Percentiles rank a stretch among this genome's conserved stretches.
phyloP scores from a whole-genome alignment of 805 yeast species.

The Candida nitratophila region DNA sequence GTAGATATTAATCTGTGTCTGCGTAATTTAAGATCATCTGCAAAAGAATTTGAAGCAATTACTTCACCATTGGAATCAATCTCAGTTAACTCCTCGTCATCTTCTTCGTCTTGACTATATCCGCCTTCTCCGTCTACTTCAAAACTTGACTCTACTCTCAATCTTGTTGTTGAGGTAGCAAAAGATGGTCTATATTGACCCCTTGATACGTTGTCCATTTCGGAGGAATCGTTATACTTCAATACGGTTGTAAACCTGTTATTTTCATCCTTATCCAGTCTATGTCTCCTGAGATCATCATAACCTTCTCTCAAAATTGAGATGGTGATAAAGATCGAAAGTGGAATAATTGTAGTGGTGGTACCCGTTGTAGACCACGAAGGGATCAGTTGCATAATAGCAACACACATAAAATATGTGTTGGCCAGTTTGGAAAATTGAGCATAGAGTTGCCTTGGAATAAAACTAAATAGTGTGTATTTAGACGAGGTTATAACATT shows the following conservation, averaged over 20 bases:
- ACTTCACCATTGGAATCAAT: neutral
- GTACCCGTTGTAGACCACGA: slow-evolving; percentile 97
- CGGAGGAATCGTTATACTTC: slow-evolving; percentile 4
- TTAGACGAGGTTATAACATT: slow-evolving; percentile 82
- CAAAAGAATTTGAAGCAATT: slow-evolving; percentile 16
- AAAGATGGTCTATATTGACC: slow-evolving; percentile 2
- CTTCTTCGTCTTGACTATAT: slow-evolving; percentile 10
- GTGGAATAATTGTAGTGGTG: slow-evolving; percentile 87
- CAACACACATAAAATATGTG: slow-evolving; percentile 80
- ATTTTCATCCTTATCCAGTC: slow-evolving; percentile 81
- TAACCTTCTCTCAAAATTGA: slow-evolving; percentile 90
- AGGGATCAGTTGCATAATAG: slow-evolving; percentile 92
- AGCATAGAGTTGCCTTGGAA: slow-evolving; percentile 83
- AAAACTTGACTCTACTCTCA: slow-evolving; percentile 14
- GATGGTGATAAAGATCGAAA: slow-evolving; percentile 76
- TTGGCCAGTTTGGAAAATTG: slow-evolving; percentile 94
- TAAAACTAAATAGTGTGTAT: slow-evolving; percentile 70
- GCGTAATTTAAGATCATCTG: slow-evolving; percentile 9
- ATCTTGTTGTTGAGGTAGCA: slow-evolving; percentile 18
- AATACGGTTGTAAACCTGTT: slow-evolving; percentile 42
- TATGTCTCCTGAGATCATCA: slow-evolving; percentile 86
- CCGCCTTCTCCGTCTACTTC: slow-evolving; percentile 2
- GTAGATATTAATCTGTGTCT: slow-evolving; percentile 11
- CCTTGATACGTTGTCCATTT: neutral
- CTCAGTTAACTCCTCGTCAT: slow-evolving; percentile 7